Evolutionary conservation across 2,329 filamentous ascomycete species (phyloP), one percentile per base, ranked within the genome.

Genomic region (Trichoderma atroviride): DNA sequence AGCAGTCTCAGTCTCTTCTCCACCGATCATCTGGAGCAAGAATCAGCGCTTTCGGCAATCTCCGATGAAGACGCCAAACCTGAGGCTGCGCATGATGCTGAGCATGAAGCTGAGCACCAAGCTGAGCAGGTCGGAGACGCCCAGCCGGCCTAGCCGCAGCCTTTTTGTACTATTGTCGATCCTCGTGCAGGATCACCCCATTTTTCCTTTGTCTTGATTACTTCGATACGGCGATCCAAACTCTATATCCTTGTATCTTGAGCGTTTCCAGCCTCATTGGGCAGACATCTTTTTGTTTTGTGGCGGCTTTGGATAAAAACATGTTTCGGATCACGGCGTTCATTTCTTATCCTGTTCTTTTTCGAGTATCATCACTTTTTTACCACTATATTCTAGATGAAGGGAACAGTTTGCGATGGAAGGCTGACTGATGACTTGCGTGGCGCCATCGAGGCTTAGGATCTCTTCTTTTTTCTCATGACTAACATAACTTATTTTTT

Each of bases 21-120:
- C 87, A 89, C 79, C 82, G 88, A 70, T 84, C 88, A 1, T 87
- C 88, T 5, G 88, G 88, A 67, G 88, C 88, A 31, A 81, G 88
- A 72, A 89, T 91, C 78, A 89, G 87, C 74, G 88, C 88, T 64
- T 82, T 90, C 9, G 88, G 88, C 7, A 82, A 82, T 69, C 80
- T 83, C 61, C 85, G 86, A 72, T 86, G 76, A 80, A 70, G 33
- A 29, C n/a, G 14, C 4, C 22, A 47, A 33, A 11, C 37, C 53
- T 50, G 33, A 43, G 2, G 10, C 29, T 24, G 33, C 24, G 11
- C 40, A 16, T n/a, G 59, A 29, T 2, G 40, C 31, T 19, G 16
- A 27, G 19, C 37, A 37, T 58, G 33, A 43, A 5, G 10, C 29
- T 19, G 33, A 27, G 10, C 37, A 22, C 11, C 37, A 27, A 3